Evolutionary conservation across 257 asterid genomes (phyloP).

Genomic region (Lantana camara): DNA sequence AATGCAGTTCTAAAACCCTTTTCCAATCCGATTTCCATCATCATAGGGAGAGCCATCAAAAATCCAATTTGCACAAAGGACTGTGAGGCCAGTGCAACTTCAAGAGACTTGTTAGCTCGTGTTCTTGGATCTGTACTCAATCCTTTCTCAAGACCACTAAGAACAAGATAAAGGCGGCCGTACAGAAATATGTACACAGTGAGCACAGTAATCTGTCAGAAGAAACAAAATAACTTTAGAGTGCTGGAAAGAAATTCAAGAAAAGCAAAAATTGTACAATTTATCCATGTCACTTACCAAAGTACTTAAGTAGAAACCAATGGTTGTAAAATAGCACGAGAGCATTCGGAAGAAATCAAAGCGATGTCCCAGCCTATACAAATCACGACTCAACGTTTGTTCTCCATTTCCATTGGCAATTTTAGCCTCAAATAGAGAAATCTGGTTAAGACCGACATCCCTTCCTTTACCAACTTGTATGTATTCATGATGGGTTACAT

Average conservation of each 20-base stretch:
- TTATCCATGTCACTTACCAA: conserved; percentile 55
- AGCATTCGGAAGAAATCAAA: conserved; percentile 94
- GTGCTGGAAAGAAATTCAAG: conserved; percentile 11
- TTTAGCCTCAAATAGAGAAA: conserved; percentile 95
- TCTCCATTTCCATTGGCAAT: conserved; percentile 98
- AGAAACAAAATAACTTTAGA: conserved; percentile 30
- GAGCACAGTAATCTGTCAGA: conserved; percentile 88
- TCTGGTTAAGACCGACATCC: conserved; percentile 98
- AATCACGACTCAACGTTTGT: conserved; percentile 93
- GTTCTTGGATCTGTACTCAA: conserved; percentile 63
- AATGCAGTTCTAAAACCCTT: conserved; percentile 92
- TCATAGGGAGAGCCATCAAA: conserved; percentile 97
- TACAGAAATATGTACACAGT: conserved; percentile 91
- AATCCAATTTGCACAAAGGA: conserved; percentile 95
- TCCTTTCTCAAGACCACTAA: conserved; percentile 92
- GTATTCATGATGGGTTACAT: conserved; percentile 97
- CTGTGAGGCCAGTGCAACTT: conserved; percentile 93
- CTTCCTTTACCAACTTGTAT: conserved; percentile 99
- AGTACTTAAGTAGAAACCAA: conserved; percentile 95
- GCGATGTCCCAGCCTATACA: conserved; percentile 97
- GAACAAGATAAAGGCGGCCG: conserved; percentile 95
- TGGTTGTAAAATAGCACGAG: conserved; percentile 96
- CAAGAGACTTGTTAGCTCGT: conserved; percentile 68
- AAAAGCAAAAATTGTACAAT: not conserved
- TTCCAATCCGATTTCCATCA: conserved; percentile 97